phyloP scores from a whole-genome alignment of 129 eudicot species.

The Calendula officinalis region DNA sequence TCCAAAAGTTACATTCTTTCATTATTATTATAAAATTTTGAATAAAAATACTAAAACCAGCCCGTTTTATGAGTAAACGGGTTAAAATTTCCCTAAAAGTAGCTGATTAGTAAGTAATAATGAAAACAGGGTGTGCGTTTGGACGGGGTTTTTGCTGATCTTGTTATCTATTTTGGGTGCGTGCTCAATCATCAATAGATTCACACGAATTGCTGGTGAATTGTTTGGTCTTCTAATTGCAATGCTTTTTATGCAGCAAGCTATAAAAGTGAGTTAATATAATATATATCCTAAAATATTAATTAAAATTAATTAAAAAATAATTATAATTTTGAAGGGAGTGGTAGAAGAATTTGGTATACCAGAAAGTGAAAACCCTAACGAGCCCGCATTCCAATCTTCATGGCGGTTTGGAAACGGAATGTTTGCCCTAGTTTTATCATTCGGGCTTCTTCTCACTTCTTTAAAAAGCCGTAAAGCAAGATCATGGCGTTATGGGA shows the following conservation, averaged over 20 bases:
- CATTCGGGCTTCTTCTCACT: slow-evolving; percentile 93
- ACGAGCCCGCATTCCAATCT: slow-evolving; percentile 57
- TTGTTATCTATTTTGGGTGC: slow-evolving; percentile 86
- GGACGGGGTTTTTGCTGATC: slow-evolving; percentile 93
- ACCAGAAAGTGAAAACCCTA: slow-evolving; percentile 74
- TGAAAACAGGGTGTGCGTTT: slow-evolving; percentile 83
- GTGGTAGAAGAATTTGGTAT: slow-evolving; percentile 85
- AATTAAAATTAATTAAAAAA: neutral
- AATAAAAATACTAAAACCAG: neutral
- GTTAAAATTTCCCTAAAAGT: neutral
- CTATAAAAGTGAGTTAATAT: slow-evolving; percentile 64
- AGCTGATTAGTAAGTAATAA: neutral
- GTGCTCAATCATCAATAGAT: slow-evolving; percentile 95
- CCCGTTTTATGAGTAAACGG: neutral
- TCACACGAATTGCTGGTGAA: slow-evolving; percentile 96
- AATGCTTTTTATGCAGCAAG: slow-evolving; percentile 99
- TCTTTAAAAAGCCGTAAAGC: slow-evolving; percentile 93
- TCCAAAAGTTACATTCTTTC: too few relatives aligned
- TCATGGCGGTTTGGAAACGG: slow-evolving; percentile 99
- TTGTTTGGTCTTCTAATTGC: slow-evolving; percentile 93
- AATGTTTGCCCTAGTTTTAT: slow-evolving; percentile 96
- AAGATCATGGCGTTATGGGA: slow-evolving; percentile 96
- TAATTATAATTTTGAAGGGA: slow-evolving; percentile 54
- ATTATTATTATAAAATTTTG: neutral
- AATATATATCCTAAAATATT: slow-evolving; percentile 5